Evolutionary conservation across 1,139 yeast species (phyloP).

Genomic region (Lodderomyces margitis): DNA sequence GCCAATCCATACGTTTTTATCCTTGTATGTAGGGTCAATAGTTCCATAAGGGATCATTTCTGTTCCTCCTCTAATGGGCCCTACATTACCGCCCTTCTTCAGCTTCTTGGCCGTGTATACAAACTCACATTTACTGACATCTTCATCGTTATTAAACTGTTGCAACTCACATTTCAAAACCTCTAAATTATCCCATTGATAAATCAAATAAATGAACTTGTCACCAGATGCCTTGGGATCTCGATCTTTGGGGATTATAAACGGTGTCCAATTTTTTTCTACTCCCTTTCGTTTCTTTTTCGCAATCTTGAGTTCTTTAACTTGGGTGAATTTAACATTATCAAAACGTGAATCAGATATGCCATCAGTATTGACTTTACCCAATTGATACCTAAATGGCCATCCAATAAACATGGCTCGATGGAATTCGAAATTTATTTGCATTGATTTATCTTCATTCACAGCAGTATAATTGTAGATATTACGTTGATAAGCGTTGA

Average conservation of each 20-base stretch:
- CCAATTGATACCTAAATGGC: slow-evolving; percentile 32
- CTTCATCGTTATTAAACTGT: slow-evolving; percentile 10
- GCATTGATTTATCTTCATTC: slow-evolving; percentile 3
- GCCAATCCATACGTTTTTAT: slow-evolving; percentile 31
- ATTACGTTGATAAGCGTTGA: slow-evolving; percentile 24
- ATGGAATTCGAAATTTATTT: slow-evolving; percentile 16
- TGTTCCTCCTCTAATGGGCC: slow-evolving; percentile 42
- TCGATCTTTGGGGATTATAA: slow-evolving; percentile 27
- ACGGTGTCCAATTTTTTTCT: slow-evolving; percentile 49
- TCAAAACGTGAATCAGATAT: slow-evolving; percentile 17
- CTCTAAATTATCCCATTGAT: slow-evolving; percentile 39
- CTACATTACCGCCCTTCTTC: slow-evolving; percentile 21
- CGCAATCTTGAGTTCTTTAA: slow-evolving; percentile 26
- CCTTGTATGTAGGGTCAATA: background rate
- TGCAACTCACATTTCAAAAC: slow-evolving; percentile 32
- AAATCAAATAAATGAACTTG: slow-evolving; percentile 30
- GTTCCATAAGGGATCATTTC: slow-evolving; percentile 23
- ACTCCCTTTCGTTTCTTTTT: slow-evolving; percentile 10
- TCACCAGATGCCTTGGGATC: slow-evolving; percentile 18
- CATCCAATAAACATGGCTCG: slow-evolving; percentile 31
- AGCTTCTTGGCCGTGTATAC: slow-evolving; percentile 21
- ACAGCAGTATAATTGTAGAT: background rate
- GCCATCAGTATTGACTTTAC: slow-evolving; percentile 26
- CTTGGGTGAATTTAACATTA: slow-evolving; percentile 21
- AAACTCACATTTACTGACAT: slow-evolving; percentile 29